phyloP scores from a whole-genome alignment of 352 stramenopile species.

The Blastocystis sp. region DNA sequence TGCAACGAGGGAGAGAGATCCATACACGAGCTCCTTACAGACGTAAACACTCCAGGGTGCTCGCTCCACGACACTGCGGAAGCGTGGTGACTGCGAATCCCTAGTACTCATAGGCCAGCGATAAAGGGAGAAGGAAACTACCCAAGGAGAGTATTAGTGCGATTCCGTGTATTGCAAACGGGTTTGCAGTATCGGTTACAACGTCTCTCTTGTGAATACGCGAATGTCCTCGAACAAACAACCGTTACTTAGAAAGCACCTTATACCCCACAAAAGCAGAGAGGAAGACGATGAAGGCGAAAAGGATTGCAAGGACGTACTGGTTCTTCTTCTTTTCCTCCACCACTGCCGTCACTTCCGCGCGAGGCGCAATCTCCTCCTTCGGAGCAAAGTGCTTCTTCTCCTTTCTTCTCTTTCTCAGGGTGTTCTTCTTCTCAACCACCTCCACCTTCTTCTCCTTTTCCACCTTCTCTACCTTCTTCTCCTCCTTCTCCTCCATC shows the following conservation, averaged over 20 bases:
- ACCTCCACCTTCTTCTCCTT: conserved; percentile 11
- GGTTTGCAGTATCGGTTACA: background rate
- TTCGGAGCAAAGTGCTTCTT: conserved; percentile 6
- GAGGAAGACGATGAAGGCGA: background rate
- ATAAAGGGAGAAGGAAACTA: too few species aligned
- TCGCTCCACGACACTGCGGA: too few species aligned
- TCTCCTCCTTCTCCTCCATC: background rate
- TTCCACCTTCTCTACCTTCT: background rate
- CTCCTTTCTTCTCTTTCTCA: conserved; percentile 28
- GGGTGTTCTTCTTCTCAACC: background rate
- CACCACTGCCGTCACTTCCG: background rate
- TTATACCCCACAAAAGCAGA: background rate
- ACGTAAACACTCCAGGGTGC: too few species aligned
- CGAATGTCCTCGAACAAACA: background rate
- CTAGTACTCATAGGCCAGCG: too few species aligned
- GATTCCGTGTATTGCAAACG: background rate
- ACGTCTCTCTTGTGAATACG: too few species aligned
- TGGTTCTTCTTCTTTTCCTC: background rate
- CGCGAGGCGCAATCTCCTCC: background rate
- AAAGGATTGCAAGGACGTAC: background rate
- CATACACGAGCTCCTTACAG: background rate
- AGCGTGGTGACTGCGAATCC: too few species aligned
- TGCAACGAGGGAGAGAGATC: background rate
- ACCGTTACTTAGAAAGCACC: background rate
- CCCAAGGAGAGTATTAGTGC: too few species aligned